These are phyloP conservation scores for Aspergillus calidoustus DNA, from an alignment of 2,329 filamentous ascomycete genomes.

Conservation along the genomic window DNA sequence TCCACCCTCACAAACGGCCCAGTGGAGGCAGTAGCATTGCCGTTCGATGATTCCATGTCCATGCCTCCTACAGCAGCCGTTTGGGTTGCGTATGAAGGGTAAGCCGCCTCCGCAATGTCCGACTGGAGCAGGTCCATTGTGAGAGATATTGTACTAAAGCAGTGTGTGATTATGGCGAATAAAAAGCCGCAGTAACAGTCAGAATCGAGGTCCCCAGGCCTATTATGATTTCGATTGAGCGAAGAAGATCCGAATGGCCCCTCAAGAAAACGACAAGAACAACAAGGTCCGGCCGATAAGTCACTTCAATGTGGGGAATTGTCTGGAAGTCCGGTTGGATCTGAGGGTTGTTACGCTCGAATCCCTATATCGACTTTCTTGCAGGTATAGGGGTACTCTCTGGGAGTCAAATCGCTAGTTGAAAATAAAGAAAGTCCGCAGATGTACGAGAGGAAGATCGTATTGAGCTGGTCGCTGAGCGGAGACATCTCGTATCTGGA, in stretches of 20 bases:
- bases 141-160: background rate
- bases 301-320: constrained; percentile 10
- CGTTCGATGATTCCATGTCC: constrained; percentile 16
- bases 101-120: constrained; percentile 32
- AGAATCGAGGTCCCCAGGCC: background rate
- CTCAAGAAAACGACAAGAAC: background rate
- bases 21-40: background rate
- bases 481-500: constrained; percentile 12
- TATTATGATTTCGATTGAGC: background rate
- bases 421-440: background rate
- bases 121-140: constrained; percentile 34
- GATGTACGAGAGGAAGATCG: background rate
- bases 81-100: constrained; percentile 20
- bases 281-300: background rate
- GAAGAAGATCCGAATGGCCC: background rate
- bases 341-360: background rate
- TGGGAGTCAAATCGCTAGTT: background rate
- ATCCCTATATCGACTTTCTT: too few species aligned
- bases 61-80: constrained; percentile 6
- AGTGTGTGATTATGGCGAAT: background rate
- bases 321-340: background rate
- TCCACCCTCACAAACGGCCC: constrained; percentile 34
- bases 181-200: background rate
- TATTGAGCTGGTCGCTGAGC: background rate
- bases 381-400: background rate